Percentiles rank a stretch among this genome's conserved stretches.
Conservation (phyloP, 1,284 basidiomycete species). For the Kalmanozyma brasiliensis region DNA sequence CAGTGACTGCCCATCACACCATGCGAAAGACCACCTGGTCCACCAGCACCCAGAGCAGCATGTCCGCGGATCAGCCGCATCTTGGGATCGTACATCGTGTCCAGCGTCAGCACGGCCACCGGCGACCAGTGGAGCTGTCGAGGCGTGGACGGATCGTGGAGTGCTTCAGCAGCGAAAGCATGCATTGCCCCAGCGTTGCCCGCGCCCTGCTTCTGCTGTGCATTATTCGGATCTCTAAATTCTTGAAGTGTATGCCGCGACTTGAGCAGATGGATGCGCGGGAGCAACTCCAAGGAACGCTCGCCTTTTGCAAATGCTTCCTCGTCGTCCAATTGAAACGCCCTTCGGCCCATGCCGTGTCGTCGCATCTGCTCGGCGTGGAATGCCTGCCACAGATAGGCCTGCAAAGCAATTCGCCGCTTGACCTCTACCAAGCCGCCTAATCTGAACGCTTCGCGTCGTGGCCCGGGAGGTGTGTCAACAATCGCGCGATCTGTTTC, state of each 20-base stretch:
- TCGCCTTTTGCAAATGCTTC: background rate
- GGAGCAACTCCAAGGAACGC: slow-evolving; percentile 25
- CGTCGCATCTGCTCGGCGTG: slow-evolving; percentile 56
- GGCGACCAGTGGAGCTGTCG: slow-evolving; percentile 29
- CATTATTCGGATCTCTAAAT: slow-evolving; percentile 48
- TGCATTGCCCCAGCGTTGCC: slow-evolving; percentile 49
- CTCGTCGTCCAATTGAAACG: slow-evolving; percentile 50
- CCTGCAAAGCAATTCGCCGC: slow-evolving; percentile 46
- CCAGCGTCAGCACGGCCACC: slow-evolving; percentile 45
- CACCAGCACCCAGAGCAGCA: slow-evolving; percentile 45
- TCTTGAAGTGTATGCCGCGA: slow-evolving; percentile 34
- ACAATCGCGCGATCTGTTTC: slow-evolving; percentile 28
- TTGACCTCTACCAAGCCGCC: slow-evolving; percentile 41
- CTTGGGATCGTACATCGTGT: slow-evolving; percentile 40
- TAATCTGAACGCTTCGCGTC: slow-evolving; percentile 17
- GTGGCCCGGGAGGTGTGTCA: slow-evolving; percentile 27
- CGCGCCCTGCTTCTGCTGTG: slow-evolving; percentile 45
- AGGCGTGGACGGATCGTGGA: slow-evolving; percentile 31
- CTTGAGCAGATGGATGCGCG: slow-evolving; percentile 42
- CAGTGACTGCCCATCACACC: slow-evolving; percentile 57
- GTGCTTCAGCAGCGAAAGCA: slow-evolving; percentile 34
- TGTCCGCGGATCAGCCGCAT: slow-evolving; percentile 50
- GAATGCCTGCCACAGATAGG: slow-evolving; percentile 56
- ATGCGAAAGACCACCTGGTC: slow-evolving; percentile 22
- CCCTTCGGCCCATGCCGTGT: slow-evolving; percentile 43